Percentiles rank a stretch among this genome's conserved stretches.
Evolutionary conservation across 129 eudicot species (phyloP).

Genomic region (Lonicera japonica): DNA sequence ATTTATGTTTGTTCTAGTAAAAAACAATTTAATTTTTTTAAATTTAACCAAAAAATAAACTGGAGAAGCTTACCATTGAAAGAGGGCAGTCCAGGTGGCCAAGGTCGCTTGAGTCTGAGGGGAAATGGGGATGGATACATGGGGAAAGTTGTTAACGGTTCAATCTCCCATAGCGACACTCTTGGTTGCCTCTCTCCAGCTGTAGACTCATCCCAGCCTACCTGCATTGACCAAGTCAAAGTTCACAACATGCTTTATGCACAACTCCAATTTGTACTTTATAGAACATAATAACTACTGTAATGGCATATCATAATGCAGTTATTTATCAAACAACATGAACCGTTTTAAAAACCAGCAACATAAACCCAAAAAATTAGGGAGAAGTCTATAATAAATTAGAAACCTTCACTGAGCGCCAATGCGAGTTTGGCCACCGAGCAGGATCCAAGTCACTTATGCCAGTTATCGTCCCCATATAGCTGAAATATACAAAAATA

Average conservation of each 20-base stretch:
- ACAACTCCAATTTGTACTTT: too few relatives aligned
- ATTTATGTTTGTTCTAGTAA: too few relatives aligned
- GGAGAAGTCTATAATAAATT: not conserved
- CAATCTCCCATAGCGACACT: conserved; percentile 93
- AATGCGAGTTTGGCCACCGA: conserved; percentile 88
- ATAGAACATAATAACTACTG: too few relatives aligned
- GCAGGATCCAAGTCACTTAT: conserved; percentile 73
- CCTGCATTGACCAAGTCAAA: conserved; percentile 23
- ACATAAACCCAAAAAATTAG: not conserved
- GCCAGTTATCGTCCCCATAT: conserved; percentile 94
- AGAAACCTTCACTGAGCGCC: conserved; percentile 87
- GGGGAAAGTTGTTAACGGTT: conserved; percentile 84
- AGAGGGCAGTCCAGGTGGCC: conserved; percentile 76
- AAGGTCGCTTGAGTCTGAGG: conserved; percentile 81
- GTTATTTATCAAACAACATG: not conserved
- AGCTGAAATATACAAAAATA: conserved; percentile 31
- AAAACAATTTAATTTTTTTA: too few relatives aligned
- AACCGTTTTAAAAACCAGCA: not conserved
- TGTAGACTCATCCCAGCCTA: conserved; percentile 96
- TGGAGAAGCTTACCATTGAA: conserved; percentile 39
- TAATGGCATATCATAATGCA: too few relatives aligned
- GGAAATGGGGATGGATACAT: conserved; percentile 93
- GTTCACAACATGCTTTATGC: not conserved
- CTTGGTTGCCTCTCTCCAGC: conserved; percentile 98
- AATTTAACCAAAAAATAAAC: too few relatives aligned